phyloP scores from a whole-genome alignment of 805 yeast genomes.

The Myxozyma neotropica region DNA sequence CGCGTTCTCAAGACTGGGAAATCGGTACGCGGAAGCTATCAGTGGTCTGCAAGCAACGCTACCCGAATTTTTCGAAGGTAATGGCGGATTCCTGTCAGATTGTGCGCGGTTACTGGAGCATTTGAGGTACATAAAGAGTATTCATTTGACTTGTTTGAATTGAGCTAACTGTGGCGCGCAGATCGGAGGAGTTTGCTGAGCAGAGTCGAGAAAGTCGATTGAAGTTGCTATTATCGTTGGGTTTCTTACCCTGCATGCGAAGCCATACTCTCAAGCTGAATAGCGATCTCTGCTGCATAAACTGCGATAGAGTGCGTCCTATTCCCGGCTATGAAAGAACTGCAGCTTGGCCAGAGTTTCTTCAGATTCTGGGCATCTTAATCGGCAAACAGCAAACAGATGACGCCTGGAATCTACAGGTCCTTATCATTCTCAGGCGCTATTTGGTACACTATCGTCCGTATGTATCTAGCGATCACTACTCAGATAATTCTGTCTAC shows the following conservation, averaged over 20 bases:
- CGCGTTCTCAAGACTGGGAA: neutral
- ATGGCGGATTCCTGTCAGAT: neutral
- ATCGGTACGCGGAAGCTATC: neutral
- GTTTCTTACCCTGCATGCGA: constrained; percentile 2
- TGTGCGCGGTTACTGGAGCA: neutral
- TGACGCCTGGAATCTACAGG: neutral
- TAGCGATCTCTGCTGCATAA: neutral
- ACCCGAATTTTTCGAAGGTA: neutral
- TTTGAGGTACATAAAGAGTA: neutral
- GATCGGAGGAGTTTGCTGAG: neutral
- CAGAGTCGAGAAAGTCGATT: neutral
- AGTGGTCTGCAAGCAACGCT: neutral
- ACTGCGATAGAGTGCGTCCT: neutral
- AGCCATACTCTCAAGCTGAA: neutral
- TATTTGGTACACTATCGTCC: constrained; percentile 5
- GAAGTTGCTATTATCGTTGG: neutral
- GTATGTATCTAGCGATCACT: neutral
- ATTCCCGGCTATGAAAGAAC: neutral
- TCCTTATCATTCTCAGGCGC: neutral
- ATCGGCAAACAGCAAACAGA: neutral
- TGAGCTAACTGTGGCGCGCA: no score
- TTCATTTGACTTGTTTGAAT: no score
- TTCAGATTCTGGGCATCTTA: neutral
- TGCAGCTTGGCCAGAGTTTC: neutral
- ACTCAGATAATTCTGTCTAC: neutral